phyloP scores from a whole-genome alignment of 257 asterid genomes.

The Scutellaria minor region DNA sequence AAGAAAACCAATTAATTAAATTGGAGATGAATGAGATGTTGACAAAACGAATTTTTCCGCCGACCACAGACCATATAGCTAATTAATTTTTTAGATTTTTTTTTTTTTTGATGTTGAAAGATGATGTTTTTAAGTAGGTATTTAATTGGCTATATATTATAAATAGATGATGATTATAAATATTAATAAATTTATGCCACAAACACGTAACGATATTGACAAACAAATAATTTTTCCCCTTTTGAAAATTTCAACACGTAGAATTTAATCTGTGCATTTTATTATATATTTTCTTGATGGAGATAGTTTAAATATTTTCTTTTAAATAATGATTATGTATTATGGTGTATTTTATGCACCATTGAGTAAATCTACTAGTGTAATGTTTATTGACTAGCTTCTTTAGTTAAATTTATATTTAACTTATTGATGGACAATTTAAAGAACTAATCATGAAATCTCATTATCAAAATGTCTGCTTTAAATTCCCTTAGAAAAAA shows the following conservation, averaged over 20 bases:
- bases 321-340: too few relatives aligned
- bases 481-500: too few relatives aligned
- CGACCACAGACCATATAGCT: not conserved
- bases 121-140: not conserved
- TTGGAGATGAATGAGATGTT: not conserved
- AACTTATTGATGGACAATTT: too few relatives aligned
- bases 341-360: too few relatives aligned
- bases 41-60: constrained; percentile 6
- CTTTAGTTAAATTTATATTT: too few relatives aligned
- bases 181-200: not conserved
- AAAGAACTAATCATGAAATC: too few relatives aligned
- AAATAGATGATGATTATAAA: not conserved
- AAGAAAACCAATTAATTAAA: not conserved
- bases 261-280: not conserved
- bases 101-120: not conserved
- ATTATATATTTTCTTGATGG: not conserved
- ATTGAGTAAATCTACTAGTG: too few relatives aligned
- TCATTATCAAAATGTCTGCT: too few relatives aligned
- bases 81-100: not conserved
- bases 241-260: constrained; percentile 14
- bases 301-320: not conserved
- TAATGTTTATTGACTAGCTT: too few relatives aligned
- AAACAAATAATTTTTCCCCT: not conserved
- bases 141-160: not conserved
- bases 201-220: not conserved